phyloP scores from a whole-genome alignment of 768 basidiomycete species.

The Hypholoma fasciculare region DNA sequence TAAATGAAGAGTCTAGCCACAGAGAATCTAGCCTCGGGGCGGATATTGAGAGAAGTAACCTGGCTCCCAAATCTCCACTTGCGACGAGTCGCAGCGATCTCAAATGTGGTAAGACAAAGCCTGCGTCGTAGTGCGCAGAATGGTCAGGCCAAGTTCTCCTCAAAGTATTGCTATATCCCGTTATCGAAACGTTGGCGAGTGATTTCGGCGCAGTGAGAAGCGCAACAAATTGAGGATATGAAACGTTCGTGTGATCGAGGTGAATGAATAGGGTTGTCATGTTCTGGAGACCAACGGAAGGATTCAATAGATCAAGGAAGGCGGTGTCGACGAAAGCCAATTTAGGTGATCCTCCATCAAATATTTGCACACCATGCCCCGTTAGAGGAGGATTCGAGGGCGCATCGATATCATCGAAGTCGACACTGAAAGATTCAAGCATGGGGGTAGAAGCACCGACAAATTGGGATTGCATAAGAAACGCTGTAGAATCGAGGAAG shows the following conservation, averaged over 20 bases:
- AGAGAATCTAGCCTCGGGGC: constrained; percentile 34
- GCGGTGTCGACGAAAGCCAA: constrained; percentile 27
- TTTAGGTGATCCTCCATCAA: constrained; percentile 21
- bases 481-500: background rate
- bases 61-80: constrained; percentile 22
- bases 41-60: constrained; percentile 26
- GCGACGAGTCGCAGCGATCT: constrained; percentile 28
- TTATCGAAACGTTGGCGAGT: constrained; percentile 30
- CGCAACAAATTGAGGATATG: constrained; percentile 18
- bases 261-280: constrained; percentile 33
- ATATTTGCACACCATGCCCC: constrained; percentile 1
- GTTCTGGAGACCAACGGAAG: constrained; percentile 20
- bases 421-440: constrained; percentile 25
- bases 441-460: constrained; percentile 6
- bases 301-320: constrained; percentile 23
- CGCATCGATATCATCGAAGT: constrained; percentile 6
- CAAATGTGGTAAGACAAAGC: constrained; percentile 22
- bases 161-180: constrained; percentile 17
- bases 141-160: constrained; percentile 21
- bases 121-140: constrained; percentile 9
- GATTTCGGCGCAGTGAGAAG: constrained; percentile 19
- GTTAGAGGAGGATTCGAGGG: background rate
- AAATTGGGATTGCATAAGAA: constrained; percentile 5
- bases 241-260: constrained; percentile 5
- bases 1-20: constrained; percentile 31